Base-by-base conservation (phyloP, 768 basidiomycete genomes). In the Calocybe gangraenosa region DNA sequence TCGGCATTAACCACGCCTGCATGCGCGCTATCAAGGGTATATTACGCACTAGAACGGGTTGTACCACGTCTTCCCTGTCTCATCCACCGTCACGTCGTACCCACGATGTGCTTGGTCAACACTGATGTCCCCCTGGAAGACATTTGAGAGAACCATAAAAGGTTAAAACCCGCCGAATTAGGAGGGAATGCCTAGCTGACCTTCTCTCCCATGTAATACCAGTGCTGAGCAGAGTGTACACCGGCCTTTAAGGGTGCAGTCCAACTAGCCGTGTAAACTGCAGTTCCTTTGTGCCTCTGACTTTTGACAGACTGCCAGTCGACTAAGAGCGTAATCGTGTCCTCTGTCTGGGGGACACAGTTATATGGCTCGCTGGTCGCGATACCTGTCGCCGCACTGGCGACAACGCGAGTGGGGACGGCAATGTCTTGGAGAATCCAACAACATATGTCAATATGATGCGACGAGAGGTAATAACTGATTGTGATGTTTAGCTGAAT, bases 151-250 rank as follows among this genome's bases (percentile, higher is more conserved):
- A 35, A 35, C 6, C n/a, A 35, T 7, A 35, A n/a, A 7, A 14
- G 14, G 17, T 35, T 14, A 22, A 18, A 19, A 46, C 33, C 15
- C 19, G n/a, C 17, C 15, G 31, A 40, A 19, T n/a, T n/a, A 8
- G 19, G 8, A n/a, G 23, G 42, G 36, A 40, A 13, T 18, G 42
- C 8, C 38, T 28, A 39, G 36, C 64, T 7, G 42, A 82, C 90
- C 74, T 90, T 94, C 69, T 90, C 86, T 39, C 78, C 92, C 87
- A 94, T 90, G 66, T 93, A 94, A 65, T 94, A 92, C 87, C 89
- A 94, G 58, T 90, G 84, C 58, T 96, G 92, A 32, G 84, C 86
- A 7, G 87, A 84, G 63, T 94, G 92, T 7, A 95, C 76, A n/a
- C 92, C 92, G 17, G 87, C 75, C 60, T 88, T 87, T 48, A 92